phyloP scores from a whole-genome alignment of 139 green algal species.

The Chlorokybus atmophyticus region DNA sequence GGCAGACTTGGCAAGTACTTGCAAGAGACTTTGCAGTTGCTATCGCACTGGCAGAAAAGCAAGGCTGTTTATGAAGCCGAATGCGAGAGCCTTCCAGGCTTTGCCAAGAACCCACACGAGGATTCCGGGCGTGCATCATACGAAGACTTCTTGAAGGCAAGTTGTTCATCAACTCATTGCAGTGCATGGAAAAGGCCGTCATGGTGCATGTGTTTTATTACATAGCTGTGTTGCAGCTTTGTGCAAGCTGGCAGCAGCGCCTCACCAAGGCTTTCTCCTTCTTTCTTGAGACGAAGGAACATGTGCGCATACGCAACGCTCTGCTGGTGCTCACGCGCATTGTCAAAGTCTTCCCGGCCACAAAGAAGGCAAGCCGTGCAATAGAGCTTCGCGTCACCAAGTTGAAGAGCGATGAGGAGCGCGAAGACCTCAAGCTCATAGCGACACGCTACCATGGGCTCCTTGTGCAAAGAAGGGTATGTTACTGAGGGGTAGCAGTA shows the following conservation, averaged over 20 bases:
- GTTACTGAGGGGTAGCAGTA: no score
- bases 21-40: conserved; percentile 29
- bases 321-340: conserved; percentile 39
- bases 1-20: conserved; percentile 50
- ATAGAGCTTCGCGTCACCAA: conserved; percentile 1
- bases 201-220: no score
- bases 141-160: no score
- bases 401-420: conserved; percentile 4
- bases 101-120: not conserved
- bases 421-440: conserved; percentile 12
- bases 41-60: conserved; percentile 30
- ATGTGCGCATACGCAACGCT: conserved; percentile 38
- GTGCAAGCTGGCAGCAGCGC: conserved; percentile 28
- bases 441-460: conserved; percentile 12
- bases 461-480: no score
- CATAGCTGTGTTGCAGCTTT: no score
- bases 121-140: not conserved
- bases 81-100: conserved; percentile 14
- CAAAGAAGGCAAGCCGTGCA: not conserved
- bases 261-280: conserved; percentile 21
- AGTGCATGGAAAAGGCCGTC: no score
- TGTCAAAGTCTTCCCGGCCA: conserved; percentile 16
- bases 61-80: conserved; percentile 21
- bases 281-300: conserved; percentile 29
- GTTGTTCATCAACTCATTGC: no score